phyloP scores from a whole-genome alignment of 768 basidiomycete genomes.

The Mycena polygramma region DNA sequence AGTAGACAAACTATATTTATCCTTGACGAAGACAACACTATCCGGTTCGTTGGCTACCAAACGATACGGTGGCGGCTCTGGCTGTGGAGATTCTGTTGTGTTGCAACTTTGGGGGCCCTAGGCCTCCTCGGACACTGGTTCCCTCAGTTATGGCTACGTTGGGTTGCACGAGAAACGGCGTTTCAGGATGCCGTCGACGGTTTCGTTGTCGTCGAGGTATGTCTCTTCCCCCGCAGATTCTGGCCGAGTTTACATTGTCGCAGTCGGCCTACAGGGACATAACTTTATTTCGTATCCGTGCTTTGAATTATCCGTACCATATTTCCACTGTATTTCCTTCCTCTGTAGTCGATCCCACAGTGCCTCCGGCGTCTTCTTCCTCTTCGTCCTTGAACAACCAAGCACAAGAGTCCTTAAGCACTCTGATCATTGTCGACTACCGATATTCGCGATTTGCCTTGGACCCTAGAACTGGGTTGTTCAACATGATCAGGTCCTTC shows the following conservation, averaged over 20 bases:
- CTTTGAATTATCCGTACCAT: conserved; percentile 80
- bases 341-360: conserved; percentile 46
- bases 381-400: neutral
- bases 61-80: conserved; percentile 69
- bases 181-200: conserved; percentile 80
- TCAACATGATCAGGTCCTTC: conserved; percentile 82
- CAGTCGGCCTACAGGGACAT: conserved; percentile 91
- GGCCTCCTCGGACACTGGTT: conserved; percentile 94
- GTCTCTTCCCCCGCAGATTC: conserved; percentile 42
- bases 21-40: conserved; percentile 88
- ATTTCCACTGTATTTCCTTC: conserved; percentile 84
- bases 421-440: conserved; percentile 84
- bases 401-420: conserved; percentile 14
- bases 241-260: conserved; percentile 37
- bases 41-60: conserved; percentile 91
- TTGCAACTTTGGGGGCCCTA: conserved; percentile 78
- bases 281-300: conserved; percentile 78
- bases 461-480: conserved; percentile 86
- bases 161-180: conserved; percentile 85
- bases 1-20: conserved; percentile 90
- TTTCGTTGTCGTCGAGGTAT: conserved; percentile 91
- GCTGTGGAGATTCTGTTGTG: conserved; percentile 79
- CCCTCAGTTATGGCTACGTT: conserved; percentile 90
- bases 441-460: conserved; percentile 93
- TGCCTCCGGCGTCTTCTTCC: conserved; percentile 5